Evolutionary conservation across 345 rosid species (phyloP).

Genomic region (Gossypium australe): DNA sequence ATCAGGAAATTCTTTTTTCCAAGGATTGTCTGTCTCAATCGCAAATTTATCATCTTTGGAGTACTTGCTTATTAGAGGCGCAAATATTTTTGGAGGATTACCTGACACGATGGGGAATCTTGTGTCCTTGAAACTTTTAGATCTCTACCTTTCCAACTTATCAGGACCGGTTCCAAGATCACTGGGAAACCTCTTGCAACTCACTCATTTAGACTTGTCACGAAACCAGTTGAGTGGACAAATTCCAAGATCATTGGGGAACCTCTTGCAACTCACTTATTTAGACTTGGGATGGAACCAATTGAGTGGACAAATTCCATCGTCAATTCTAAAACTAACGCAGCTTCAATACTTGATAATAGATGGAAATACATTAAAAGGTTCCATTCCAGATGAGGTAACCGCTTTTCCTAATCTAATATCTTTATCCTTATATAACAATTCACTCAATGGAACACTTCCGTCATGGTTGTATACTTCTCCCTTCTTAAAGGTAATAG

Average conservation of each 20-base stretch:
- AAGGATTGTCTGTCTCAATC: too few species aligned
- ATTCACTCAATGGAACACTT: too few species aligned
- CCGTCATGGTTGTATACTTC: too few species aligned
- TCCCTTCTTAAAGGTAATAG: fast-evolving
- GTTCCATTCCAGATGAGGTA: constrained; percentile 18
- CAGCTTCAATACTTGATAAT: background rate
- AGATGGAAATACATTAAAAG: background rate
- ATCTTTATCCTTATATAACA: fast-evolving
- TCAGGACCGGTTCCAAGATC: background rate
- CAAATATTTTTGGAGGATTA: too few species aligned
- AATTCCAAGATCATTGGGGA: background rate
- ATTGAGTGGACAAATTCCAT: constrained; percentile 21
- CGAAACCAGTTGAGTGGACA: too few species aligned
- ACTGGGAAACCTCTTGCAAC: background rate
- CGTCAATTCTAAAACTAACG: background rate
- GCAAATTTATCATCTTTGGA: too few species aligned
- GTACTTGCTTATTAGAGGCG: fast-evolving
- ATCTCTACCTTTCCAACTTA: background rate
- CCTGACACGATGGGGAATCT: too few species aligned
- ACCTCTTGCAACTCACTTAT: background rate
- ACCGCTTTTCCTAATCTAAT: background rate
- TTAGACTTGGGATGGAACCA: background rate
- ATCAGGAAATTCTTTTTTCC: too few species aligned
- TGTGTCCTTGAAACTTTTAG: background rate
- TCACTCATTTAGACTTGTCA: too few species aligned